Evolutionary conservation across 352 stramenopile species (phyloP).

Genomic region (Globisporangium parvum): DNA sequence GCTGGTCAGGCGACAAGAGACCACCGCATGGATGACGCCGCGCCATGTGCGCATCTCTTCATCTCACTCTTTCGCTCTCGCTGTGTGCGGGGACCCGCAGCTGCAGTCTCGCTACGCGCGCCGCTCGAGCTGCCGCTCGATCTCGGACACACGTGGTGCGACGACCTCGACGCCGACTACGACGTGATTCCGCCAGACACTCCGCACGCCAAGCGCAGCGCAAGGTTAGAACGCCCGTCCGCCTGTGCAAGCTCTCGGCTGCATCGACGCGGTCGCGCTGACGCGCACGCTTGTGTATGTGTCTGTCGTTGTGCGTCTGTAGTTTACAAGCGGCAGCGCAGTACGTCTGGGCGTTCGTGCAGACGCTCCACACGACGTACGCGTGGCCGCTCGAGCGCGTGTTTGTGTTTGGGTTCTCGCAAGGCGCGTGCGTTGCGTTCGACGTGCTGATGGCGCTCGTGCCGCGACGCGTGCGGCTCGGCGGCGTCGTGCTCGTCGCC

Average conservation of each 20-base stretch:
- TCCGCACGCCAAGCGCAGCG: conserved; percentile 32
- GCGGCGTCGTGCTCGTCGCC: conserved; percentile 45
- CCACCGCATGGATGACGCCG: background rate
- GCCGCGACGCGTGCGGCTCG: conserved; percentile 19
- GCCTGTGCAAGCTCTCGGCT: background rate
- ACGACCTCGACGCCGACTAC: conserved; percentile 45
- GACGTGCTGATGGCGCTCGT: conserved; percentile 37
- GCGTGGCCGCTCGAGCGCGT: conserved; percentile 43
- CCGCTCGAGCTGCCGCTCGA: conserved; percentile 48
- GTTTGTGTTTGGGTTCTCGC: conserved; percentile 63
- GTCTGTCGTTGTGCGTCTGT: background rate
- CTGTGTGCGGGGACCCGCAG: conserved; percentile 10
- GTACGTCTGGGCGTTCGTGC: conserved; percentile 40
- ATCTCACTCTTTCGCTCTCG: background rate
- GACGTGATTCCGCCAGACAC: conserved; percentile 35
- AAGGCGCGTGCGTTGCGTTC: conserved; percentile 59
- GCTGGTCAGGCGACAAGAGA: no score
- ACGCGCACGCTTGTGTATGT: background rate
- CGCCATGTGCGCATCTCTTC: background rate
- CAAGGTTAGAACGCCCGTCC: conserved; percentile 21
- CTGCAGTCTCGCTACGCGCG: conserved; percentile 42
- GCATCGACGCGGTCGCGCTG: background rate
- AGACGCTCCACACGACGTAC: conserved; percentile 39
- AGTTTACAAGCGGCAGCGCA: conserved; percentile 33
- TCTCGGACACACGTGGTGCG: conserved; percentile 46